Base-by-base conservation (phyloP, 441 rosid species). In the Dalechampia spathulata region DNA sequence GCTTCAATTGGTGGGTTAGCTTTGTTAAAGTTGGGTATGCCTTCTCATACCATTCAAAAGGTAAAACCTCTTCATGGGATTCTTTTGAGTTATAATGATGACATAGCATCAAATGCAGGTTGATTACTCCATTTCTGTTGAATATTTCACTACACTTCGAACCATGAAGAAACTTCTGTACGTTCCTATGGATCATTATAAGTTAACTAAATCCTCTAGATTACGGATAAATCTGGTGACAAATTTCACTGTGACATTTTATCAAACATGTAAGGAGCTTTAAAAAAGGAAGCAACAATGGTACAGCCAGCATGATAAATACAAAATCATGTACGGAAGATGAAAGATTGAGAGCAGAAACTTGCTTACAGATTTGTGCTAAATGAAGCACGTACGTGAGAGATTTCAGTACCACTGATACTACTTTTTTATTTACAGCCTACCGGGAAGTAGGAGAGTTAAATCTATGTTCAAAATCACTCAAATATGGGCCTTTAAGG, bases 21-120 rank as follows among this genome's bases (percentile, higher is more conserved):
- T 75, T 82, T 32, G 40, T 59, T 61, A 84, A 59, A 74, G 71
- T 78, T 2, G 81, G 73, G 60, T 72, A 77, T 34, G 63, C 67
- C 57, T 72, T 70, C 55, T 74, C 72, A 55, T 76, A 84, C 88
- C 84, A 82, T 45, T 69, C 65, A 47, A 49, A 50, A 8, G 82
- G 77, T 49, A 78, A 68, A 48, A 44, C 25, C 42, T 71, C 81
- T 38, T 69, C 76, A 13, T 25, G 37, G 48, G 76, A 49, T 44
- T 71, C 79, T 55, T 51, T 64, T 1, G 76, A 75, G 63, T 72
- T 47, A 61, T 70, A 52, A 61, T 80, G 84, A 61, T 78, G 83
- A 71, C 67, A 81, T 10, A 68, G 36, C 69, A 58, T 63, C 36
- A 58, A 64, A 65, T 55, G 56, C 69, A 59, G 21, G 61, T 43